phyloP scores from a whole-genome alignment of 352 stramenopile species.

The Globisporangium mamillatum region DNA sequence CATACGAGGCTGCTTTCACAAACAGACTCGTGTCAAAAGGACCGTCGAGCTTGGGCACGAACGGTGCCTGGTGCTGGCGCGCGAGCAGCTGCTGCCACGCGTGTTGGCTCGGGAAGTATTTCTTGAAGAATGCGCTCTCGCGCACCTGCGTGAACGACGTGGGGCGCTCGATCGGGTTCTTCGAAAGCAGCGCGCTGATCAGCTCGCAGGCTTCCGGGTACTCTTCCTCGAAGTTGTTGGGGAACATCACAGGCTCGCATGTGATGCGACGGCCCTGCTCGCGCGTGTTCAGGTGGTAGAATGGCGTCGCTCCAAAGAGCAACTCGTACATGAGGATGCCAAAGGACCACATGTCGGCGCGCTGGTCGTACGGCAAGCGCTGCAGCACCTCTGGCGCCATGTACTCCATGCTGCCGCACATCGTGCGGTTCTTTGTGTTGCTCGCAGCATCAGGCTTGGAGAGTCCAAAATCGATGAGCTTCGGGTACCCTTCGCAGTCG shows the following conservation, averaged over 20 bases:
- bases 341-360: conserved; percentile 71
- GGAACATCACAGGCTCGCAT: conserved; percentile 50
- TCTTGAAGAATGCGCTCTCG: conserved; percentile 43
- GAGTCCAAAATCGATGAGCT: conserved; percentile 72
- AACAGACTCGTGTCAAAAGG: conserved; percentile 71
- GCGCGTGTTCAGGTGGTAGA: conserved; percentile 82
- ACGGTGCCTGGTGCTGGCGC: conserved; percentile 41
- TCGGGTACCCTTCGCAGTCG: conserved; percentile 83
- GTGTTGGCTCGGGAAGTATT: conserved; percentile 36
- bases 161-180: conserved; percentile 41
- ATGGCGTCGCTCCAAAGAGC: conserved; percentile 64
- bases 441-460: conserved; percentile 46
- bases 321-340: conserved; percentile 78
- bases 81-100: conserved; percentile 47
- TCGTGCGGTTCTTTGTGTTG: conserved; percentile 44
- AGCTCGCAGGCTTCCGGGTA: conserved; percentile 39
- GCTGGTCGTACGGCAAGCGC: conserved; percentile 53
- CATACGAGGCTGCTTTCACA: conserved; percentile 38
- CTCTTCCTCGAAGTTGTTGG: conserved; percentile 41
- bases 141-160: conserved; percentile 43
- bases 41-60: conserved; percentile 55
- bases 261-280: conserved; percentile 75
- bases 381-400: conserved; percentile 73
- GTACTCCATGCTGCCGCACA: conserved; percentile 78
- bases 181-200: conserved; percentile 45